These are phyloP conservation scores for Hypericum androsaemum DNA, from an alignment of 345 rosid genomes.

Conservation along the genomic window DNA sequence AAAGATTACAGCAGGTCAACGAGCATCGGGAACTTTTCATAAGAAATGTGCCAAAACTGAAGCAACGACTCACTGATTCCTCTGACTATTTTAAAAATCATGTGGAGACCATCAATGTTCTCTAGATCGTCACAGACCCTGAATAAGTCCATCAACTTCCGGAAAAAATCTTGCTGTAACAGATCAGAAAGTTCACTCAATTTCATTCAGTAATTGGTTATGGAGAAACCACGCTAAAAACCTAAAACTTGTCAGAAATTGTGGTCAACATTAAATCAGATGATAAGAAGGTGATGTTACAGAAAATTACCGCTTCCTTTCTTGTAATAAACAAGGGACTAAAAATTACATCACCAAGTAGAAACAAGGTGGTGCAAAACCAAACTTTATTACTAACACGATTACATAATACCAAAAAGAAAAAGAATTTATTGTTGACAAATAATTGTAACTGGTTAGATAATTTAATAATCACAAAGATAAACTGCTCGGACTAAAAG, in stretches of 20 bases:
- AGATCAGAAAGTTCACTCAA: slow-evolving; percentile 18
- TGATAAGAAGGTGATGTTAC: not conserved
- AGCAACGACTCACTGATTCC: slow-evolving; percentile 56
- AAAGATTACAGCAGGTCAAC: slow-evolving; percentile 10
- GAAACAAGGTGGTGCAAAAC: no score
- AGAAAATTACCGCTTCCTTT: not conserved
- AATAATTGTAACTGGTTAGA: no score
- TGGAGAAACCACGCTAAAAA: not conserved
- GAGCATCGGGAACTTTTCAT: slow-evolving; percentile 11
- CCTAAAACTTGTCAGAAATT: not conserved
- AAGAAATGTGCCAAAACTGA: slow-evolving; percentile 10
- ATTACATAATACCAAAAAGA: no score
- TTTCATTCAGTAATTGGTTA: not conserved
- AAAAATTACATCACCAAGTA: no score
- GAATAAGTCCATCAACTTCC: slow-evolving; percentile 63
- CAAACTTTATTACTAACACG: no score
- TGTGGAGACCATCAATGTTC: slow-evolving; percentile 55
- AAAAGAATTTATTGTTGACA: no score
- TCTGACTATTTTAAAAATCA: slow-evolving; percentile 73
- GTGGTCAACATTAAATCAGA: not conserved
- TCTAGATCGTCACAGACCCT: slow-evolving; percentile 60
- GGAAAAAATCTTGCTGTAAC: slow-evolving; percentile 70
- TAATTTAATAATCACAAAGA: no score
- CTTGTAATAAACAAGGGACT: no score
- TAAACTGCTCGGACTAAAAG: no score